Evolutionary conservation across 129 eudicot species (phyloP), one percentile per base, ranked within the genome.

Genomic region (Saposhnikovia divaricata): DNA sequence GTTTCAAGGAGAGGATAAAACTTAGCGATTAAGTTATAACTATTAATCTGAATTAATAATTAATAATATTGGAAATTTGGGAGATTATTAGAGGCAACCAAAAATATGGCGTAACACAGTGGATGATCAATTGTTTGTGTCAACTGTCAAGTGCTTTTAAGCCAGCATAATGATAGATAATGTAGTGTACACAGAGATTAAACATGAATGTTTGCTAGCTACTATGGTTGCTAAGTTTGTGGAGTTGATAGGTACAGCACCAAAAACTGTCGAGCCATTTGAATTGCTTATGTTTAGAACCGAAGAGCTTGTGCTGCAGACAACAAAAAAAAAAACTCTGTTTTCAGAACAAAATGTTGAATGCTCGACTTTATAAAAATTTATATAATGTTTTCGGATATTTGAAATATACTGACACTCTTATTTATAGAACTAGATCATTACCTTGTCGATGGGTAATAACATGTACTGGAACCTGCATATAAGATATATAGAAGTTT

Each of bases 291-390:
- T 90, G 80, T 94, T 92, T 79, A 94, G 83, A 61, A 94, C 77
- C 5, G 98, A 88, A 43, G 97, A 85, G 82, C 90, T 94, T 44
- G 97, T 94, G 90, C 98, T 94, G 92, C 93, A 86, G 47, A 34
- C 1, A 34, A 34, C 37, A 34, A 34, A 34, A 34, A 7, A 45
- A 79, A 5, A 44, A 51, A 42, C 25, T 12, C 31, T 2, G 2
- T 37, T n/a, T 39, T 39, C 23, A 3, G 3, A 46, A 9, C 65
- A 53, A n/a, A 74, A 27, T 9, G 1, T 6, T 15, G 37, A 40
- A 42, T 15, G 38, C 47, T 39, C 9, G n/a, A 70, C 18, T 46
- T 46, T 10, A 14, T 12, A 46, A 1, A 13, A 13, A 42, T 16
- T 10, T 28, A 42, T 46, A 42, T 55, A 4, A 4, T 0, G 4